These are phyloP conservation scores for Pestalotiopsis fici DNA, from an alignment of 2,329 filamentous ascomycete genomes.

Conservation along the genomic window DNA sequence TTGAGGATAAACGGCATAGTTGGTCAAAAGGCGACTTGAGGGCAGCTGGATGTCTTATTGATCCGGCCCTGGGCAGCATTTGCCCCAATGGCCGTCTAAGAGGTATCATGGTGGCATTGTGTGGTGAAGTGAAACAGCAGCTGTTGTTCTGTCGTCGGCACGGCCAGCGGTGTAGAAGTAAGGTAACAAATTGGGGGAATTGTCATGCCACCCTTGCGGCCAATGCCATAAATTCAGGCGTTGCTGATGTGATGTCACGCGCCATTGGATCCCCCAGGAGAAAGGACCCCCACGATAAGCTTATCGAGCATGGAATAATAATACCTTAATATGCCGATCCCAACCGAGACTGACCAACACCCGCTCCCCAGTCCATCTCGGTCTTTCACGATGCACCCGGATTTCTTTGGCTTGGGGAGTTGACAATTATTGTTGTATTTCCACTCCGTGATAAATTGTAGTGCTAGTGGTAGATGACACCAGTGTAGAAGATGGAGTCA, in stretches of 20 bases:
- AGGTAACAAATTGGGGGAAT: background rate
- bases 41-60: constrained; percentile 11
- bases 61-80: constrained; percentile 26
- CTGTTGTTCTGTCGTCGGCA: background rate
- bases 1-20: background rate
- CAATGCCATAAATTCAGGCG: background rate
- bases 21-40: constrained; percentile 20
- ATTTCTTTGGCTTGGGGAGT: background rate
- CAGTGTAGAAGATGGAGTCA: too few relatives aligned
- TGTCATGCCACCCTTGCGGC: constrained; percentile 1
- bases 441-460: background rate
- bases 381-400: background rate
- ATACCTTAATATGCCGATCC: background rate
- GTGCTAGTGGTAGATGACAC: too few relatives aligned
- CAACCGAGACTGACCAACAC: background rate
- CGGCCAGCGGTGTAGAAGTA: background rate
- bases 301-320: background rate
- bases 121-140: background rate
- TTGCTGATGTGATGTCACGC: constrained; percentile 1
- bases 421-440: background rate
- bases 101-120: constrained; percentile 50
- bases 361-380: too few relatives aligned
- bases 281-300: background rate
- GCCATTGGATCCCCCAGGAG: background rate
- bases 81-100: constrained; percentile 40